Conservation (phyloP, 2,329 filamentous ascomycete species). For the Monilinia aucupariae region DNA sequence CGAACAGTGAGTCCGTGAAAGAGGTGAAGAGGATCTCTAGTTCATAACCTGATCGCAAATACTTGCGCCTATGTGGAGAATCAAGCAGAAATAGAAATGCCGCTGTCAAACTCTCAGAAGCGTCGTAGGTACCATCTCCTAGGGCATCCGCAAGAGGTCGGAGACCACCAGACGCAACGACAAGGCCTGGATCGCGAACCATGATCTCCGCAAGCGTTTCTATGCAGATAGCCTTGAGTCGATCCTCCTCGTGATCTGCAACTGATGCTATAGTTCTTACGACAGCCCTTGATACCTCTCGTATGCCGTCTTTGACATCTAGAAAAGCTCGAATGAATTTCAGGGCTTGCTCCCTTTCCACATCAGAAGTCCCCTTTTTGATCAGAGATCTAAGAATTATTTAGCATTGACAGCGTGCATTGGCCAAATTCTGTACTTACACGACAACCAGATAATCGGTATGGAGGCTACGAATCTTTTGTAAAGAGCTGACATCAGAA, state of each 20-base stretch:
- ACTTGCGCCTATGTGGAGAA: slow-evolving; percentile 71
- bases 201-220: slow-evolving; percentile 91
- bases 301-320: slow-evolving; percentile 87
- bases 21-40: slow-evolving; percentile 84
- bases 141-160: slow-evolving; percentile 86
- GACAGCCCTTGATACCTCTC: slow-evolving; percentile 79
- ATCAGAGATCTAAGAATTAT: slow-evolving; percentile 61
- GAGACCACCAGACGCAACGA: slow-evolving; percentile 79
- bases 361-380: slow-evolving; percentile 93
- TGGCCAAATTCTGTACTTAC: slow-evolving; percentile 33
- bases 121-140: slow-evolving; percentile 84
- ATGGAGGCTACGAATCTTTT: slow-evolving; percentile 79
- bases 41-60: slow-evolving; percentile 81
- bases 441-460: slow-evolving; percentile 90
- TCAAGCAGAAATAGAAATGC: slow-evolving; percentile 91
- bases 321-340: slow-evolving; percentile 95
- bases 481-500: slow-evolving; percentile 81
- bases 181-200: slow-evolving; percentile 73
- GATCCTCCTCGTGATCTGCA: slow-evolving; percentile 65
- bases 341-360: slow-evolving; percentile 92
- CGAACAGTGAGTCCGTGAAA: slow-evolving; percentile 75
- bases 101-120: slow-evolving; percentile 79
- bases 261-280: slow-evolving; percentile 87
- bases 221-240: slow-evolving; percentile 82
- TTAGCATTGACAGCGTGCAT: slow-evolving; percentile 20